These are phyloP conservation scores for Vitis vinifera DNA, from an alignment of 164 flowering plant genomes.

Conservation along the genomic window ASM3070453v1 NC_081814.1:4761001-4761500, in stretches of 20 bases:
- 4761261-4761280: constrained; percentile 88
- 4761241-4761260: constrained; percentile 88
- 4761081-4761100: background rate
- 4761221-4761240: constrained; percentile 95
- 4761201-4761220: constrained; percentile 92
- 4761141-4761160: constrained; percentile 98
- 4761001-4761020: no score
- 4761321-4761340: constrained; percentile 92
- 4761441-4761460: no score
- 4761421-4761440: no score
- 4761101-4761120: constrained; percentile 3
- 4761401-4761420: background rate
- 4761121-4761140: constrained; percentile 58
- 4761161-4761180: constrained; percentile 97
- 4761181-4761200: constrained; percentile 91
- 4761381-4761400: background rate
- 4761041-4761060: no score
- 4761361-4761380: constrained; percentile 75
- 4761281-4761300: constrained; percentile 85
- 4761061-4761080: no score
- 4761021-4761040: no score
- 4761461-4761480: no score
- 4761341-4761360: constrained; percentile 92
- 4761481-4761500: no score
- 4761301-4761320: constrained; percentile 88